Evolutionary conservation across 306 rosid species (phyloP), one percentile per base, ranked within the genome.

Genomic region (Dryas alaskensis): DNA sequence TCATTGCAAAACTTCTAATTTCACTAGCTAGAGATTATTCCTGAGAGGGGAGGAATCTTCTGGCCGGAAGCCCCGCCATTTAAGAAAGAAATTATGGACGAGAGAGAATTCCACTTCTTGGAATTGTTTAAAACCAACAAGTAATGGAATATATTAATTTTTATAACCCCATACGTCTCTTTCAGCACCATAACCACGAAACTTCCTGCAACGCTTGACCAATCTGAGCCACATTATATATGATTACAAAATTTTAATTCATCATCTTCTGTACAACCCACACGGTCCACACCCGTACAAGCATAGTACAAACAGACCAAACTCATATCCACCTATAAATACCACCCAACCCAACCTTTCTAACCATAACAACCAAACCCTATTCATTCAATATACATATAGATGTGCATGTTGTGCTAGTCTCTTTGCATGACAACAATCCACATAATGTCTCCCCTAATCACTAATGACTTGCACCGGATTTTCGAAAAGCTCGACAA

Each of bases 401-500:
- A 31, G 16, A 6, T 42, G 31, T 8, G 16, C 14, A 17, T 64
- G 37, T 64, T 64, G 52, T 64, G 12, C 17, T 40, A 64, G 40
- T 57, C 10, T 14, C 17, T 11, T 25, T 4, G 1, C 25, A 19
- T 19, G 5, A 60, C 54, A 54, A 57, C 0, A 63, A 10, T 40
- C 13, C 16, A 13, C 12, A 69, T 19, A 7, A 86, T 93, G 94
- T 74, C 75, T 83, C 53, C 82, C 31, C 75, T 93, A 12, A 68
- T 40, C 19, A 58, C 75, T 37, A 62, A 10, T 31, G 98, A 93
- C n/a, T 87, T 93, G 82, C 79, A 76, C 45, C 79, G 91, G 25
- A 90, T 93, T 16, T 93, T 93, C 78, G 76, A 79, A 67, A 83
- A 86, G 77, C 81, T 93, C 11, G 97, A 90, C 69, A 74, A 43